Percentiles rank a stretch among this genome's conserved stretches.
These are phyloP conservation scores for Ciborinia camelliae DNA, from an alignment of 2,329 filamentous ascomycete species.

Conservation along the genomic window DNA sequence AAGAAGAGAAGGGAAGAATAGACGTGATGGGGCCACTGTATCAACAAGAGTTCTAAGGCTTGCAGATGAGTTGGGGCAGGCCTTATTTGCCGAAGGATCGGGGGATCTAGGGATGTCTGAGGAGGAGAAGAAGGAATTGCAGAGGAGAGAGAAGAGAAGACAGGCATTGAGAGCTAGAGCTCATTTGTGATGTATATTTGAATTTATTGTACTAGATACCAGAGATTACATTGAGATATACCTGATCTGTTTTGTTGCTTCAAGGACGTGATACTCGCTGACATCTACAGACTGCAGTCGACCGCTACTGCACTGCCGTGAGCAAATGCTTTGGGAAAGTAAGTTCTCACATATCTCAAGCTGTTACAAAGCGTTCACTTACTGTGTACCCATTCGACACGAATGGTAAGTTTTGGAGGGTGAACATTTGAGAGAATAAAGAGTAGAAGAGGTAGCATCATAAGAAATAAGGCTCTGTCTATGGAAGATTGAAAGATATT, in stretches of 20 bases:
- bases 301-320: not conserved
- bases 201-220: constrained; percentile 20
- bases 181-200: constrained; percentile 42
- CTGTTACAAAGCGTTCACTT: not conserved
- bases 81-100: constrained; percentile 60
- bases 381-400: not conserved
- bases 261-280: not conserved
- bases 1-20: constrained; percentile 89
- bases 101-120: constrained; percentile 42
- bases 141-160: constrained; percentile 48
- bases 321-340: not conserved
- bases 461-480: not conserved
- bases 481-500: not conserved
- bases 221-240: constrained; percentile 7
- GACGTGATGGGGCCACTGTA: constrained; percentile 88
- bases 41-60: constrained; percentile 75
- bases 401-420: not conserved
- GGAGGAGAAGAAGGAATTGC: constrained; percentile 50
- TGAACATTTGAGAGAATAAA: not conserved
- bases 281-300: not conserved
- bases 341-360: not conserved
- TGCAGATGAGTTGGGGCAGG: constrained; percentile 68
- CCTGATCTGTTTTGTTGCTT: not conserved
- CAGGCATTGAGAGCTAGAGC: constrained; percentile 48
- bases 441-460: not conserved